phyloP scores from a whole-genome alignment of 1,139 yeast genomes.

The Suhomyces choctaworum region DNA sequence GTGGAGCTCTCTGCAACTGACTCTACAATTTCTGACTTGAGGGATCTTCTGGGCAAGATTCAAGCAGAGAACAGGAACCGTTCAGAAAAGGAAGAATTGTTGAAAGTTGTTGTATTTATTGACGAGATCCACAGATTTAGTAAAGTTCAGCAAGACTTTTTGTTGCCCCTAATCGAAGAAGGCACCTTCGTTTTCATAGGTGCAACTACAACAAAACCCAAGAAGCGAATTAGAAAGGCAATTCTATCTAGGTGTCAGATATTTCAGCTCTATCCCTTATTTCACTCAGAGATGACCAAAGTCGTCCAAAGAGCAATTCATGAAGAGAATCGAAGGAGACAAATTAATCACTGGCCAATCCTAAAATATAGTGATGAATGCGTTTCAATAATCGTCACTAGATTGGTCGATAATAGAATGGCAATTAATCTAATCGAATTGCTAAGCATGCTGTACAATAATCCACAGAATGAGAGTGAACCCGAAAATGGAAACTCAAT shows the following conservation, averaged over 20 bases:
- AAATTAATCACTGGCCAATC: conserved; percentile 9
- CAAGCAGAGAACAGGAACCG: conserved; percentile 27
- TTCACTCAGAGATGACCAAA: conserved; percentile 18
- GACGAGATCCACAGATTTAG: conserved; percentile 47
- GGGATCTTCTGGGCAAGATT: conserved; percentile 27
- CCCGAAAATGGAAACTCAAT: no score
- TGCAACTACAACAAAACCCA: conserved; percentile 43
- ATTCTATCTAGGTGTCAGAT: conserved; percentile 44
- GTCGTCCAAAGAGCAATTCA: conserved; percentile 30
- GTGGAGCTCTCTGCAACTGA: conserved; percentile 45
- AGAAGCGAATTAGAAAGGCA: conserved; percentile 35
- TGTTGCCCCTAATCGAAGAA: conserved; percentile 41
- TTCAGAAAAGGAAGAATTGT: conserved; percentile 11
- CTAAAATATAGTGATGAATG: conserved; percentile 18
- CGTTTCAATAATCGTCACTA: conserved; percentile 18
- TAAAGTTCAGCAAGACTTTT: conserved; percentile 44
- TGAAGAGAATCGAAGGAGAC: conserved; percentile 30
- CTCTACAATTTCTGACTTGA: conserved; percentile 32
- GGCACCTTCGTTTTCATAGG: conserved; percentile 46
- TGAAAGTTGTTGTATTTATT: conserved; percentile 40
- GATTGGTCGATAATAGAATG: conserved; percentile 32
- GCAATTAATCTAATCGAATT: conserved; percentile 36
- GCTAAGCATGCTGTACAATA: conserved; percentile 23
- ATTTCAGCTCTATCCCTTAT: conserved; percentile 28
- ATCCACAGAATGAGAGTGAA: neutral